Evolutionary conservation across 805 yeast genomes (phyloP), one percentile per base, ranked within the genome.

Genomic region (Candida succiphila): DNA sequence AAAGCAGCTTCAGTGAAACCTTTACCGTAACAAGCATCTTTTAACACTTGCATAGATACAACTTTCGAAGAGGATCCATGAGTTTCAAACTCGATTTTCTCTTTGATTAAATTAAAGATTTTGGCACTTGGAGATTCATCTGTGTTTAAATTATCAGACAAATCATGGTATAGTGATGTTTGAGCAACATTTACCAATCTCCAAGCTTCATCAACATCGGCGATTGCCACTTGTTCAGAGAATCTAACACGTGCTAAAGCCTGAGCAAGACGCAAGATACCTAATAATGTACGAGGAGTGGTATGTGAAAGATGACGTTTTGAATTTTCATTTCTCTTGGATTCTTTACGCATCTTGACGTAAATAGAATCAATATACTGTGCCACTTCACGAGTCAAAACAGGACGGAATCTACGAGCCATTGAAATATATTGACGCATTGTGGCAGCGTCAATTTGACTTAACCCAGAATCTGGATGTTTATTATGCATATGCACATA

Each of bases 171-270:
- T 47, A 89, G 67, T 7, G 95, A 81, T 37, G 81, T 76, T 58
- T 88, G 84, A n/a, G 95, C 85, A 12, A 84, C 94, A 46, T 79
- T 79, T 37, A 79, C 66, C 44, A 92, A 69, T 49, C 98, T 73
- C 49, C 92, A 63, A 0, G 98, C 96, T 61, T 92, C 99, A 50
- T 92, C 97, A 27, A 92, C 96, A 57, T 92, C 97, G 37, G 74
- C 83, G 28, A 67, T 60, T 22, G 65, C 67, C 7, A 92, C 97
- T 15, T 51, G 60, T 40, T 79, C 68, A 37, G 78, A 78, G 53
- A 92, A 85, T 51, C 96, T 70, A 37, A 92, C 67, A 48, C 96
- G 72, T 0, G 98, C 97, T 41, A 84, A 67, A 1, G 96, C 98
- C 61, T 89, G 97, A 2, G 98, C 73, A 69, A 92, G 67, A 62